Base-by-base conservation (phyloP, 352 stramenopile genomes). In the Vaucheria bursata region DNA sequence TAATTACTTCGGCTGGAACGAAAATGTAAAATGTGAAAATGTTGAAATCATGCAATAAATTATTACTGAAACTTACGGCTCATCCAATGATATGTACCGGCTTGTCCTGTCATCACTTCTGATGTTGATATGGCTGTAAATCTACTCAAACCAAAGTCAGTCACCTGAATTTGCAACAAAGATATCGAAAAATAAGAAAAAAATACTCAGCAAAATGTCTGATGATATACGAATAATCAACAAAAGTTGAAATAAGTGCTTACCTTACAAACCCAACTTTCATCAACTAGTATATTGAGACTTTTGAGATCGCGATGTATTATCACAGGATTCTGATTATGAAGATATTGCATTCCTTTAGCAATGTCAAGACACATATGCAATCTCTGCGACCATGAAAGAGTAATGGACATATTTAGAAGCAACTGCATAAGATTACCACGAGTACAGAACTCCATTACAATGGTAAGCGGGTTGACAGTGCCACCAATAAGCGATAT, bases 31-130 rank as follows among this genome's bases (percentile, higher is more conserved):
- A 36, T 8, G n/a, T 18, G n/a, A 50, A 36, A 36, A 71, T 8
- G n/a, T 8, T 8, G 64, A 8, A 50, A 50, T 18, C 12, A 8
- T 8, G n/a, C 25, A 8, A 50, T 25, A 59, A 59, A 59, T 12
- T 59, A 59, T 12, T 12, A 12, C 12, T 12, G 45, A 59, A 18
- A 59, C 78, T 87, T 81, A 25, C 79, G 83, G 8, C 78, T 81
- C 73, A 87, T 86, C 83, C 83, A 87, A 38, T 86, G 81, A 40
- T 86, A 85, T 0, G 91, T 96, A 72, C 91, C 91, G 74, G 89
- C 92, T 83, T 95, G 93, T 65, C 90, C 90, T 8, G 91, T 95
- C 89, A 95, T 95, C 59, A 90, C 94, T 77, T 94, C 85, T 50
- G 80, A 82, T 37, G 81, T 87, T 65, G 92, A 92, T 73, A 93